Evolutionary conservation across 108 stramenopile genomes (phyloP).

Genomic region (Schizochytrium sp.): DNA sequence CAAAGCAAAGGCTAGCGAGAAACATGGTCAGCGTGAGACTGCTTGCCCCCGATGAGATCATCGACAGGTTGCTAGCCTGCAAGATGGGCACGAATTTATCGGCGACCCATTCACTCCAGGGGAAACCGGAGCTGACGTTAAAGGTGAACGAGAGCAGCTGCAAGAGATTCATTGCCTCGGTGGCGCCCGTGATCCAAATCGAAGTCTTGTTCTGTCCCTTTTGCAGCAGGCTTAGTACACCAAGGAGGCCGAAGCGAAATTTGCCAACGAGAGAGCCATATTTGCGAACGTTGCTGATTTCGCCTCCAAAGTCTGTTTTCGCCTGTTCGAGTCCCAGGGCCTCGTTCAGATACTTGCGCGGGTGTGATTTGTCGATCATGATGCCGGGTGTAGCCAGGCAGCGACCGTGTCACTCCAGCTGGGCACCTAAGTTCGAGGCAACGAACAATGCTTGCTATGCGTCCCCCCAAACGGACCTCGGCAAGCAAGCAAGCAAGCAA

Average conservation of each 20-base stretch:
- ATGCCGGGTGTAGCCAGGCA: too few species aligned
- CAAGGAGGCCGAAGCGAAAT: neutral
- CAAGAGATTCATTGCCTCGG: neutral
- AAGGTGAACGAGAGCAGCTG: neutral
- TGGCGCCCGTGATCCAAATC: neutral
- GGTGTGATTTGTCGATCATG: neutral
- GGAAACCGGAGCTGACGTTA: neutral
- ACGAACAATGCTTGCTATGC: too few species aligned
- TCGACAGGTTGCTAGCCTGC: neutral
- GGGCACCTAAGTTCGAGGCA: too few species aligned
- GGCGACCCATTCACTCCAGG: neutral
- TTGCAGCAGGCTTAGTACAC: neutral
- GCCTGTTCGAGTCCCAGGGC: neutral
- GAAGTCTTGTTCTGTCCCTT: neutral
- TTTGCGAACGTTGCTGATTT: neutral
- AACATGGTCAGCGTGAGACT: neutral
- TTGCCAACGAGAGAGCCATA: neutral
- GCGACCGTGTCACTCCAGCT: too few species aligned
- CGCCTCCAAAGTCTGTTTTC: neutral
- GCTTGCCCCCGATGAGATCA: neutral
- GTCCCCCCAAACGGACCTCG: too few species aligned
- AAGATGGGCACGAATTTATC: neutral
- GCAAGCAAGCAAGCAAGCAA: too few species aligned
- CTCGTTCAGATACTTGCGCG: neutral
- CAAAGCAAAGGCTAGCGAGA: neutral